A percentile compares a stretch with the other conserved stretches of the same genome.
These are phyloP conservation scores for Pleurotus giganteus DNA, from an alignment of 768 basidiomycete genomes.

Conservation along the genomic window DNA sequence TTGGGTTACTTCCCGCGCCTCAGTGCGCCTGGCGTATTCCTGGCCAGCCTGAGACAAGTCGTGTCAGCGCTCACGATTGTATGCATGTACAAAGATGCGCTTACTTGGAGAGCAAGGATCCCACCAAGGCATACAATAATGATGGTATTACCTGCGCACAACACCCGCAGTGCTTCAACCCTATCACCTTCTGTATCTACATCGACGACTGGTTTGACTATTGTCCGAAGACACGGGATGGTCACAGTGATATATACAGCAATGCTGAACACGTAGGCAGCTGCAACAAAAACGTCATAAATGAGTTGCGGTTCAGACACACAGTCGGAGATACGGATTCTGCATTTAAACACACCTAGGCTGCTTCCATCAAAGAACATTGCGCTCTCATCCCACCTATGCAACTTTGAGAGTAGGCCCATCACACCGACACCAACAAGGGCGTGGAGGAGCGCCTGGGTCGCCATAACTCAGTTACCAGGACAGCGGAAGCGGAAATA, in stretches of 20 bases:
- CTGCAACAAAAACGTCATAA: conserved; percentile 33
- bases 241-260: conserved; percentile 83
- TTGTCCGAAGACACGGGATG: conserved; percentile 73
- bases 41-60: conserved; percentile 63
- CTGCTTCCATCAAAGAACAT: conserved; percentile 93
- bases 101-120: conserved; percentile 72
- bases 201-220: conserved; percentile 55
- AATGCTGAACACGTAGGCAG: conserved; percentile 69
- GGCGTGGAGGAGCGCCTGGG: conserved; percentile 84
- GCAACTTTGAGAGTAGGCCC: conserved; percentile 74
- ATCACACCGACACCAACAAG: conserved; percentile 77
- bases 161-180: conserved; percentile 74
- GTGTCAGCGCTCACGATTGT: conserved; percentile 8
- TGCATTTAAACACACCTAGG: conserved; percentile 56
- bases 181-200: conserved; percentile 63
- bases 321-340: conserved; percentile 9
- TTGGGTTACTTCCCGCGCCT: conserved; percentile 44
- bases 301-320: neutral
- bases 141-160: conserved; percentile 87
- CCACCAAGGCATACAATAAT: conserved; percentile 66
- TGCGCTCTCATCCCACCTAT: conserved; percentile 89
- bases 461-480: neutral
- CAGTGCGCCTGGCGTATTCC: conserved; percentile 72
- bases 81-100: conserved; percentile 20
- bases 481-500: conserved; percentile 6